These are phyloP conservation scores for Barnettozyma populi DNA, from an alignment of 805 yeast species.

Conservation along the genomic window DNA sequence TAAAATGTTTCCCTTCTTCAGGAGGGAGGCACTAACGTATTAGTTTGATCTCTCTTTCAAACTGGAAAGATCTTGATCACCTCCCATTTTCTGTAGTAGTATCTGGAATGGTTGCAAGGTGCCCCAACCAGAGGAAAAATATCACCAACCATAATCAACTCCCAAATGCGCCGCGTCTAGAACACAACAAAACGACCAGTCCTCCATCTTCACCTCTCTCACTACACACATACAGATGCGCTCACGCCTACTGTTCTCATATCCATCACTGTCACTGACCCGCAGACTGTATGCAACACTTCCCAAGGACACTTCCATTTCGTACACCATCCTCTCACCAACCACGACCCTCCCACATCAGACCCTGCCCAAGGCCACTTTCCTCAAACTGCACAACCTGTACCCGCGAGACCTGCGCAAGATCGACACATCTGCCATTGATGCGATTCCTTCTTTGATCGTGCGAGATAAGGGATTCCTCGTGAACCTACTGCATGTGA, in stretches of 20 bases:
- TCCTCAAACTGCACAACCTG: slow-evolving; percentile 65
- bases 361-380: slow-evolving; percentile 70
- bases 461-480: slow-evolving; percentile 74
- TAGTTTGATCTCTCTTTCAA: no score
- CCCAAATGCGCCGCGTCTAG: no score
- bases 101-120: no score
- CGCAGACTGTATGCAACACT: slow-evolving; percentile 1
- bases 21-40: no score
- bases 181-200: no score
- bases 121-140: no score
- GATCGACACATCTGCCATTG: slow-evolving; percentile 66
- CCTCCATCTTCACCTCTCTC: neutral
- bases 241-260: neutral
- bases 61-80: no score
- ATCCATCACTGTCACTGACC: neutral
- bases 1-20: no score
- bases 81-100: no score
- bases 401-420: slow-evolving; percentile 86
- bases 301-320: slow-evolving; percentile 3
- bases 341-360: slow-evolving; percentile 20
- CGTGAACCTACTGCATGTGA: slow-evolving; percentile 78
- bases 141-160: no score
- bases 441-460: slow-evolving; percentile 85
- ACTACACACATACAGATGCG: neutral
- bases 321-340: neutral